Evolutionary conservation across 352 stramenopile genomes (phyloP).

Genomic region (Phytophthora foliorum): DNA sequence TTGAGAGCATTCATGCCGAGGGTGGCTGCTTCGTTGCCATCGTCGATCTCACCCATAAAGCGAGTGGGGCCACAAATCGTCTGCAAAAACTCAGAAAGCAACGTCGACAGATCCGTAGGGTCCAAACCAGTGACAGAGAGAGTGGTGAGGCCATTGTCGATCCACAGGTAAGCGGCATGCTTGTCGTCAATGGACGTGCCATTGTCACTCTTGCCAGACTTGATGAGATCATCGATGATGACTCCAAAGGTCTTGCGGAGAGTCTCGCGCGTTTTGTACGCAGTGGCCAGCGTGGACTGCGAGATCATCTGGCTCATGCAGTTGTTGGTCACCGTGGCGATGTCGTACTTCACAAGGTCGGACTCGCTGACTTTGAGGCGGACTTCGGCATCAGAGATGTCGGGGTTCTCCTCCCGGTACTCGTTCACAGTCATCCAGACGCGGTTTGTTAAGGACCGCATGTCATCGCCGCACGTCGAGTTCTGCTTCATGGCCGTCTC

Average conservation of each 20-base stretch:
- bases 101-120: slow-evolving; percentile 50
- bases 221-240: slow-evolving; percentile 64
- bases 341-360: slow-evolving; percentile 55
- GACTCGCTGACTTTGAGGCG: slow-evolving; percentile 51
- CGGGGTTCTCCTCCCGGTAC: slow-evolving; percentile 38
- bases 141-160: slow-evolving; percentile 44
- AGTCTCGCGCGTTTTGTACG: slow-evolving; percentile 49
- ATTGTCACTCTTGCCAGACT: slow-evolving; percentile 39
- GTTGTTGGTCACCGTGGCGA: slow-evolving; percentile 53
- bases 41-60: slow-evolving; percentile 61
- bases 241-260: slow-evolving; percentile 59
- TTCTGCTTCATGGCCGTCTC: slow-evolving; percentile 47
- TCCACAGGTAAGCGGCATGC: slow-evolving; percentile 43
- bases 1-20: slow-evolving; percentile 49
- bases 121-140: slow-evolving; percentile 51
- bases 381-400: slow-evolving; percentile 42
- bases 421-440: slow-evolving; percentile 47
- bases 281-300: slow-evolving; percentile 24
- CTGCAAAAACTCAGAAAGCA: slow-evolving; percentile 62
- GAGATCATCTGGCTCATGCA: slow-evolving; percentile 49
- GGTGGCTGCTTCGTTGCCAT: slow-evolving; percentile 41
- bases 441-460: slow-evolving; percentile 51
- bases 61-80: slow-evolving; percentile 65
- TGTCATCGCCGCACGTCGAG: slow-evolving; percentile 49
- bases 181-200: slow-evolving; percentile 41